Conservation (phyloP, 768 basidiomycete species). For the Chalciporus pseudorubinellus region DNA sequence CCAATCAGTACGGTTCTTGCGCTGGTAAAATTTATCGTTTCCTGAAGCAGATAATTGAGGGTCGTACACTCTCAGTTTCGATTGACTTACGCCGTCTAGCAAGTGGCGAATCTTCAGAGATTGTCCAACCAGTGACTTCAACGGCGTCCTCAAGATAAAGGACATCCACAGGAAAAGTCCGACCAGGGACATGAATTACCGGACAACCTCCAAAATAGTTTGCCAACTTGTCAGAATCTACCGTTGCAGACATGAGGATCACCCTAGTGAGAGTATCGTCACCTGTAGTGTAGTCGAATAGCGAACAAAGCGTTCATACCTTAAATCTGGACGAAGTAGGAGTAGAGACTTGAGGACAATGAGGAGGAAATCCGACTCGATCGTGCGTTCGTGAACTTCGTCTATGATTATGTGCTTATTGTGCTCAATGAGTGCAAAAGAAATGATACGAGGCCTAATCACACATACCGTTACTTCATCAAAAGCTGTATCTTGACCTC, state of each 20-base stretch:
- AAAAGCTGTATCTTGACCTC: conserved; percentile 75
- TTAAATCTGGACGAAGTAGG: conserved; percentile 74
- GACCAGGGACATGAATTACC: conserved; percentile 83
- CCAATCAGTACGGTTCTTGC: conserved; percentile 71
- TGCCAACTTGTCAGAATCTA: conserved; percentile 89
- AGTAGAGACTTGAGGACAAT: conserved; percentile 88
- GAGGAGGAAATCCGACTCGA: conserved; percentile 95
- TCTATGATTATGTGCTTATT: conserved; percentile 90
- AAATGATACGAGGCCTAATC: neutral
- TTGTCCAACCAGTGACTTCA: conserved; percentile 74
- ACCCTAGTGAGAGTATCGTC: conserved; percentile 48
- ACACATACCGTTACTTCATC: conserved; percentile 87
- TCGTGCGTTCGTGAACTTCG: conserved; percentile 96
- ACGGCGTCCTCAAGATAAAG: conserved; percentile 90
- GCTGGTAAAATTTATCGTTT: conserved; percentile 60
- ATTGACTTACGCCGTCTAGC: conserved; percentile 59
- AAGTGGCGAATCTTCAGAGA: conserved; percentile 79
- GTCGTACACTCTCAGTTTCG: neutral
- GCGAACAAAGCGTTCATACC: conserved; percentile 43
- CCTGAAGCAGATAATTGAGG: conserved; percentile 36
- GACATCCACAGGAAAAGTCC: conserved; percentile 90
- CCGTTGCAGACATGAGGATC: conserved; percentile 94
- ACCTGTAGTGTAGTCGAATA: neutral
- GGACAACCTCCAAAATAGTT: conserved; percentile 85
- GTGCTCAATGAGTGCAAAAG: neutral